Conservation (phyloP, 1,139 yeast species). For the Kazachstania sp. region DNA sequence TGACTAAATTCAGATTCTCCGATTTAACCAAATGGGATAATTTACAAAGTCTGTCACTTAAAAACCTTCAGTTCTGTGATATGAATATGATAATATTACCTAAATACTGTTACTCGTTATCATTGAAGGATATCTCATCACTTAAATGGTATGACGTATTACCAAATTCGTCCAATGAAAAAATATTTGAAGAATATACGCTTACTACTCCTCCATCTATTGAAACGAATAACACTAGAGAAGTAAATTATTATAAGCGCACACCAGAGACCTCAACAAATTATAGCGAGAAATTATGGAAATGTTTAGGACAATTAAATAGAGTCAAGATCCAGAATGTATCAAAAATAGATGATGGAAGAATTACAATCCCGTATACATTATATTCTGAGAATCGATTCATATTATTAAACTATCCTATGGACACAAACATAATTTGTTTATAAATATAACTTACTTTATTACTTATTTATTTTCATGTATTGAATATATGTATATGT, state of each 20-base stretch:
- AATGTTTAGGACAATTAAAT: constrained; percentile 8
- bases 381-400: constrained; percentile 16
- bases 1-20: constrained; percentile 14
- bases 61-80: constrained; percentile 16
- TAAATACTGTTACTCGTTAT: constrained; percentile 12
- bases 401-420: constrained; percentile 5
- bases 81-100: constrained; percentile 23
- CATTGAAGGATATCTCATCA: constrained; percentile 10
- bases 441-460: not conserved
- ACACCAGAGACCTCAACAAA: not conserved
- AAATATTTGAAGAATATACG: not conserved
- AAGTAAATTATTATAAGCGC: not conserved
- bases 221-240: not conserved
- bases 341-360: constrained; percentile 6
- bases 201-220: not conserved
- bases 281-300: constrained; percentile 1
- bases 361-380: constrained; percentile 17
- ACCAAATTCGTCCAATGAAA: not conserved
- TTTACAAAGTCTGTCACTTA: constrained; percentile 13
- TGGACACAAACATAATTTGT: not conserved
- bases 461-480: not conserved
- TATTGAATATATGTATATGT: not conserved
- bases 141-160: constrained; percentile 21
- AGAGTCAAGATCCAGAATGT: constrained; percentile 14
- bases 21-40: constrained; percentile 27